Percentiles rank a stretch among this genome's conserved stretches.
phyloP scores from a whole-genome alignment of 1,284 basidiomycete species.

The Leucoagaricus sp. region DNA sequence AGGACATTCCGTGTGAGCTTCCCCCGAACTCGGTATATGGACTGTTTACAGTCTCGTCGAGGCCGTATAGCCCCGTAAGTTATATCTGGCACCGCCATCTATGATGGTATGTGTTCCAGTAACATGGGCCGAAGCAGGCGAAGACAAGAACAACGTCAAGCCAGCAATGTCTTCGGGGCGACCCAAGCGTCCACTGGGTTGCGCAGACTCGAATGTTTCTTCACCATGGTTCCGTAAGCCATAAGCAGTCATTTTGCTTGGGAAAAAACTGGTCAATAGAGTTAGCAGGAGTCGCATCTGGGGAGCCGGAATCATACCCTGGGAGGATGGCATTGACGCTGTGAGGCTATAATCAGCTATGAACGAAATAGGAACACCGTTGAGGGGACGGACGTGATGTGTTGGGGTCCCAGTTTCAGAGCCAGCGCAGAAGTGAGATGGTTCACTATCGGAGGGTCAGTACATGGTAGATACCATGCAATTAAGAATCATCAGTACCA shows the following conservation, averaged over 20 bases:
- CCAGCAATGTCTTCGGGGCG: slow-evolving; percentile 76
- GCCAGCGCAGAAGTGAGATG: slow-evolving; percentile 81
- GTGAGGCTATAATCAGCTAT: slow-evolving; percentile 1
- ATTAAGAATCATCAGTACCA: slow-evolving; percentile 31
- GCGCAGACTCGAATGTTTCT: slow-evolving; percentile 43
- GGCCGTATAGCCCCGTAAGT: slow-evolving; percentile 34
- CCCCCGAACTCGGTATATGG: no score
- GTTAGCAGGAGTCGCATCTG: slow-evolving; percentile 47
- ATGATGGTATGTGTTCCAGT: slow-evolving; percentile 73
- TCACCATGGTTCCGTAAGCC: slow-evolving; percentile 63
- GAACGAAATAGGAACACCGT: slow-evolving; percentile 27
- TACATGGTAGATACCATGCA: not conserved
- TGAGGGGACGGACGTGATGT: slow-evolving; percentile 60
- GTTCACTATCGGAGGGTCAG: slow-evolving; percentile 73
- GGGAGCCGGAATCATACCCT: slow-evolving; percentile 44
- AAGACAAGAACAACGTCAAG: slow-evolving; percentile 70
- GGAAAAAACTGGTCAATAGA: slow-evolving; percentile 60
- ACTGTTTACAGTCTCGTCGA: slow-evolving; percentile 41
- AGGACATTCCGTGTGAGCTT: no score
- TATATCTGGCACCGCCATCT: slow-evolving; percentile 57
- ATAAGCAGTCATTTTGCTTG: slow-evolving; percentile 85
- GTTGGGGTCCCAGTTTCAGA: slow-evolving; percentile 59
- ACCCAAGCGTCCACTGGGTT: slow-evolving; percentile 58
- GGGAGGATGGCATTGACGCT: slow-evolving; percentile 87
- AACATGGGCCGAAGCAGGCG: slow-evolving; percentile 71